phyloP scores from a whole-genome alignment of 768 basidiomycete species.

The Paxillus rubicundulus region DNA sequence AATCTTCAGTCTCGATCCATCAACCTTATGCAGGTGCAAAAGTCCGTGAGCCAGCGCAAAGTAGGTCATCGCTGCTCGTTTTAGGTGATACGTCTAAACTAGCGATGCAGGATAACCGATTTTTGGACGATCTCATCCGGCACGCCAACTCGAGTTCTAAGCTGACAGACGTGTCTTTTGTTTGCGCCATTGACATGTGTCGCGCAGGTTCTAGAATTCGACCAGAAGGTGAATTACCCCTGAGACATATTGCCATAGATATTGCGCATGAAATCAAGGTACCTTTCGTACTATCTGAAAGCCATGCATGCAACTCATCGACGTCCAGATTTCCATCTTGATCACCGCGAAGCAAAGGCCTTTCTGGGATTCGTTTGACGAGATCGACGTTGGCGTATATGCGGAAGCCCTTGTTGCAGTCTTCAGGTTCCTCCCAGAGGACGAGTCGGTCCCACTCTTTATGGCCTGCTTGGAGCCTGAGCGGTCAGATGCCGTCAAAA shows the following conservation, averaged over 20 bases:
- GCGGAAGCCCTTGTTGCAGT: slow-evolving; percentile 71
- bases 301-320: neutral
- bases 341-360: slow-evolving; percentile 45
- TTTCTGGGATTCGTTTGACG: slow-evolving; percentile 71
- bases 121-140: slow-evolving; percentile 60
- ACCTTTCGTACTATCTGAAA: slow-evolving; percentile 19
- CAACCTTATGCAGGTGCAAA: slow-evolving; percentile 30
- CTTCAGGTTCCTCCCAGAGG: slow-evolving; percentile 65
- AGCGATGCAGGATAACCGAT: slow-evolving; percentile 45
- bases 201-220: slow-evolving; percentile 57
- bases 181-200: slow-evolving; percentile 76
- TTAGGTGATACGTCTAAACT: slow-evolving; percentile 1
- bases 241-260: slow-evolving; percentile 66
- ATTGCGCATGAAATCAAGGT: slow-evolving; percentile 82
- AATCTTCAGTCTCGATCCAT: slow-evolving; percentile 32
- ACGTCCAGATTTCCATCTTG: slow-evolving; percentile 21
- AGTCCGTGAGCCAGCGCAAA: slow-evolving; percentile 31
- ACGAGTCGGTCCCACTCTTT: slow-evolving; percentile 62
- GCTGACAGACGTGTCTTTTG: slow-evolving; percentile 61
- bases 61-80: slow-evolving; percentile 6
- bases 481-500: slow-evolving; percentile 78
- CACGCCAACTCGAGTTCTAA: slow-evolving; percentile 55
- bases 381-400: slow-evolving; percentile 73
- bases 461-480: slow-evolving; percentile 67
- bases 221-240: slow-evolving; percentile 56